Evolutionary conservation across 202 grass and related monocot species (phyloP).

Genomic region (Bolboschoenoplectus hybrid): DNA sequence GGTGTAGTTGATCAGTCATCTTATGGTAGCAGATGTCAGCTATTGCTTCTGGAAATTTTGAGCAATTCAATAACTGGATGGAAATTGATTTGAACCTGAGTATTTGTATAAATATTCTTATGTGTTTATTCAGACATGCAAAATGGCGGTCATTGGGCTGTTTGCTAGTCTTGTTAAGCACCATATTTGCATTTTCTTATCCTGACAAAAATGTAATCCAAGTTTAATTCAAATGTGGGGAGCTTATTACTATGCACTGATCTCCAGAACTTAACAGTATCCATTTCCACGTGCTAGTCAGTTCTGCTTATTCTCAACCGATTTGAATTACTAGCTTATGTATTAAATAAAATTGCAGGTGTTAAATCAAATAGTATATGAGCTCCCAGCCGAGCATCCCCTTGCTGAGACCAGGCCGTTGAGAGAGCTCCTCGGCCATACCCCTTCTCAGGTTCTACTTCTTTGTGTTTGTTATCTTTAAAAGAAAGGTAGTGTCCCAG

Average conservation of each 20-base stretch:
- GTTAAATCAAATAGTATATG: slow-evolving; percentile 95
- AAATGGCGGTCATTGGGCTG: not conserved
- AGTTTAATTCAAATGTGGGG: not conserved
- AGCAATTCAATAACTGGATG: not conserved
- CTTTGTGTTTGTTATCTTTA: not conserved
- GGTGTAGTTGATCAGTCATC: not conserved
- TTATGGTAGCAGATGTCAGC: slow-evolving; percentile 6
- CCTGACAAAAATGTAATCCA: not conserved
- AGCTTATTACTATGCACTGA: not conserved
- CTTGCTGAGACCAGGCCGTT: slow-evolving; percentile 81
- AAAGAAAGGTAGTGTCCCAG: not conserved
- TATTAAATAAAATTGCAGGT: slow-evolving; percentile 52
- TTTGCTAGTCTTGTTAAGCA: not conserved
- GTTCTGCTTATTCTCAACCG: slow-evolving; percentile 35
- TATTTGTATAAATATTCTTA: slow-evolving; percentile 16
- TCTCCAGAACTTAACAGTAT: not conserved
- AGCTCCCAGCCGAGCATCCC: slow-evolving; percentile 92
- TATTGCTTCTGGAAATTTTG: slow-evolving; percentile 22
- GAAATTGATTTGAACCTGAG: not conserved
- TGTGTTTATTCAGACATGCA: not conserved
- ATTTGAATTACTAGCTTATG: slow-evolving; percentile 14
- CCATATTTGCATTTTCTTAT: not conserved
- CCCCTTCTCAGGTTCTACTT: slow-evolving; percentile 77
- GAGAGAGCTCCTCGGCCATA: slow-evolving; percentile 85
- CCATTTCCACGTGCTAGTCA: not conserved